Evolutionary conservation across 23 red algal species (phyloP).

Genomic region (Gracilaria caudata): DNA sequence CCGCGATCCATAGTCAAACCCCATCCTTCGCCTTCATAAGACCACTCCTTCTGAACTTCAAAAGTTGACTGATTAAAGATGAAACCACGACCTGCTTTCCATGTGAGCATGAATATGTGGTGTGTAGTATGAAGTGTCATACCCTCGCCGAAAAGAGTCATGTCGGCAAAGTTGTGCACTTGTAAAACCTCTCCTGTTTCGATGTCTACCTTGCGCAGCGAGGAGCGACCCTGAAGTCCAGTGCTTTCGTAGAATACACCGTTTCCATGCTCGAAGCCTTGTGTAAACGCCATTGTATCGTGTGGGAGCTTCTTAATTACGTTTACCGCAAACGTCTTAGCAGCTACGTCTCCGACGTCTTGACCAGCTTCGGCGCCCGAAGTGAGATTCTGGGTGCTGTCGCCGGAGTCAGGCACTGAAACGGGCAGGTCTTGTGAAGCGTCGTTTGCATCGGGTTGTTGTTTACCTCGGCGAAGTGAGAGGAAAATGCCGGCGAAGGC

Average conservation of each 20-base stretch:
- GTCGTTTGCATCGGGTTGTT: neutral
- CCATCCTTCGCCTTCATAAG: slow-evolving; percentile 83
- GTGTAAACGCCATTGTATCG: slow-evolving; percentile 72
- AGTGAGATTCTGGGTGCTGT: neutral
- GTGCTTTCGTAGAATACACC: slow-evolving; percentile 71
- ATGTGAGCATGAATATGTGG: slow-evolving; percentile 81
- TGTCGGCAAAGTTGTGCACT: slow-evolving; percentile 15
- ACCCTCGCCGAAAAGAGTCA: slow-evolving; percentile 74
- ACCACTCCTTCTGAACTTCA: slow-evolving; percentile 70
- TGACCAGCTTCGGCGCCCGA: neutral
- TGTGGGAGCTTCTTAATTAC: slow-evolving; percentile 46
- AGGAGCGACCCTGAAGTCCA: slow-evolving; percentile 53
- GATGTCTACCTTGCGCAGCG: slow-evolving; percentile 65
- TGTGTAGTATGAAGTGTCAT: slow-evolving; percentile 53
- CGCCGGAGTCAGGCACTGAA: neutral
- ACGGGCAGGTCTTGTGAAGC: neutral
- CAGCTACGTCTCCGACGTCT: neutral
- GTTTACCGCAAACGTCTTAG: neutral
- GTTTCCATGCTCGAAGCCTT: slow-evolving; percentile 68
- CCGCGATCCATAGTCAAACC: slow-evolving; percentile 65
- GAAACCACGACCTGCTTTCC: slow-evolving; percentile 64
- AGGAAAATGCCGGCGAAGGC: slow-evolving; percentile 35
- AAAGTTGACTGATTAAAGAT: slow-evolving; percentile 73
- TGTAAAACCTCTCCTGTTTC: slow-evolving; percentile 66
- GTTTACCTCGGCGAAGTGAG: neutral